Evolutionary conservation across 257 asterid species (phyloP), one percentile per base, ranked within the genome.

Genomic region (Lycium ferocissimum): DNA sequence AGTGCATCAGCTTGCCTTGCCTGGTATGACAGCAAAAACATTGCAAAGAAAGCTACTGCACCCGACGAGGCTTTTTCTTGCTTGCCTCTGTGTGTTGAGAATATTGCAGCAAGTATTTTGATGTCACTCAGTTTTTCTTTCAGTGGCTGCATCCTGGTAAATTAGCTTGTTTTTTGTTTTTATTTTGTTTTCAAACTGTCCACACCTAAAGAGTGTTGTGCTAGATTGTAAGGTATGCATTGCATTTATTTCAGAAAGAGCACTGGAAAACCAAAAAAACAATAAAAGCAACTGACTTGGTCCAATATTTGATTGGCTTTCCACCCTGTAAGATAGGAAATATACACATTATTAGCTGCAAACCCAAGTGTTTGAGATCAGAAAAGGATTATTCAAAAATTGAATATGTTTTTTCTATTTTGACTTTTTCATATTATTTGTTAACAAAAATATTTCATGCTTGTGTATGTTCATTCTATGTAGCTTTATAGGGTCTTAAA

Each of bases 111-210:
- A 14, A 91, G 91, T 89, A 86, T 89, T 86, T 91, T 97, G 88
- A 95, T 98, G 49, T 95, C 97, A 84, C 88, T 97, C 92, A 95
- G 98, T 88, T 95, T 89, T 90, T 92, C 99, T 91, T 97, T 95
- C 93, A 90, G 92, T 87, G 91, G 94, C 93, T 97, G 98, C 95
- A 92, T 95, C 87, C 93, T 97, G 97, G 98, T 97, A 97, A 26
- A 92, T 85, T 86, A 79, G 80, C 69, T 83, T 87, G 56, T 89
- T 85, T 43, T 40, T 76, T 86, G 33, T 26, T 26, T 26, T 26
- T 26, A 26, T 26, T 47, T 51, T 86, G 63, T 45, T 85, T 85
- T 62, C 76, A 83, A 15, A 78, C 17, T 54, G 65, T 20, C 53
- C 66, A 35, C 59, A 26, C 82, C 82, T 35, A 78, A 37, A 13